Evolutionary conservation across 1,284 basidiomycete genomes (phyloP).

Genomic region (Cryptococcus maquisensis): DNA sequence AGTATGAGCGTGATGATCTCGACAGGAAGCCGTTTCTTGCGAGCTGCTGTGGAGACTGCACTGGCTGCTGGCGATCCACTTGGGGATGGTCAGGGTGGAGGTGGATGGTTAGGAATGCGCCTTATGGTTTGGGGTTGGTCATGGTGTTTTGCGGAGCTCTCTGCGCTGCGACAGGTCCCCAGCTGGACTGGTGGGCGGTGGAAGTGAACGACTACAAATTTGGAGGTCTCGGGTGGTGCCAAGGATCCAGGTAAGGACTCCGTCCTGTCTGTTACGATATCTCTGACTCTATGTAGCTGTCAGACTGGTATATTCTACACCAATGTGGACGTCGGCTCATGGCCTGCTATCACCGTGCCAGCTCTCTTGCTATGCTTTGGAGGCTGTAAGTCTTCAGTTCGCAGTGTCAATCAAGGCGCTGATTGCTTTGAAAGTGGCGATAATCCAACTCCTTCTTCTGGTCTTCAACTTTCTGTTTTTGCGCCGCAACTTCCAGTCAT

Average conservation of each 20-base stretch:
- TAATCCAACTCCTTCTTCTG: constrained; percentile 8
- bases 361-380: constrained; percentile 7
- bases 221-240: constrained; percentile 14
- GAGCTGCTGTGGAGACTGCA: constrained; percentile 2
- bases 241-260: constrained; percentile 3
- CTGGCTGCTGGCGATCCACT: constrained; percentile 2
- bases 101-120: constrained; percentile 7
- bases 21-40: not conserved
- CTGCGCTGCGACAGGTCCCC: constrained; percentile 10
- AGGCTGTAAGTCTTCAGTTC: constrained; percentile 6
- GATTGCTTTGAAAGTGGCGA: constrained; percentile 1
- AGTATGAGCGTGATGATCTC: not conserved
- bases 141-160: constrained; percentile 4
- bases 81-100: constrained; percentile 10
- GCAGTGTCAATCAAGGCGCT: not conserved
- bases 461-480: constrained; percentile 4
- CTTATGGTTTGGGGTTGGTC: constrained; percentile 6
- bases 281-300: not conserved
- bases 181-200: constrained; percentile 5
- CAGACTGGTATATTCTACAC: not conserved
- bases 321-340: not conserved
- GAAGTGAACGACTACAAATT: constrained; percentile 2
- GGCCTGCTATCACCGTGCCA: constrained; percentile 5
- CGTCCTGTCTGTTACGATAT: not conserved
- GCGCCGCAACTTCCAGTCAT: constrained; percentile 1